Evolutionary conservation across 306 rosid species (phyloP).

Genomic region (Acacia crassicarpa): DNA sequence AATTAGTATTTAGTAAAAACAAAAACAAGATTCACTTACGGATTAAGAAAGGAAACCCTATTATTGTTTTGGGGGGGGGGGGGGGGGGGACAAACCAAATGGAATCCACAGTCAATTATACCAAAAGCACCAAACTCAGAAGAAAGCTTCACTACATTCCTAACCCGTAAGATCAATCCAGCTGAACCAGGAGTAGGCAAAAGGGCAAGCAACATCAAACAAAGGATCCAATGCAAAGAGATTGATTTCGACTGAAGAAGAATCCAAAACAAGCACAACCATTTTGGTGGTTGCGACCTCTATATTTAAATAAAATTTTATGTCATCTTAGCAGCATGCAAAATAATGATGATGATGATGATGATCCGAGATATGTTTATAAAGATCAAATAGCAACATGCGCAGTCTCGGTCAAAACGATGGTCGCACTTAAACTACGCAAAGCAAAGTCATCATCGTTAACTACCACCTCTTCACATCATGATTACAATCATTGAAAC

Average conservation of each 20-base stretch:
- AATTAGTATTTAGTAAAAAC: not conserved
- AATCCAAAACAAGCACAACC: slow-evolving; percentile 30
- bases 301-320: not conserved
- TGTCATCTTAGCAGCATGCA: slow-evolving; percentile 31
- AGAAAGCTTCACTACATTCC: not conserved
- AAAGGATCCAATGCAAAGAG: not conserved
- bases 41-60: not conserved
- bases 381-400: slow-evolving; percentile 29
- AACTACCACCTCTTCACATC: not conserved
- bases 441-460: slow-evolving; percentile 20
- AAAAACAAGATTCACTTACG: not conserved
- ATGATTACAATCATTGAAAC: slow-evolving; percentile 9
- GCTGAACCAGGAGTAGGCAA: not conserved
- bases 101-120: not conserved
- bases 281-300: not conserved
- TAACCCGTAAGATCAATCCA: not conserved
- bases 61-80: no score
- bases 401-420: slow-evolving; percentile 37
- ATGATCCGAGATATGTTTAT: not conserved
- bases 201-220: not conserved
- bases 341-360: not conserved
- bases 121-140: not conserved
- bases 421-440: slow-evolving; percentile 7
- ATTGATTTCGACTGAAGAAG: slow-evolving; percentile 24
- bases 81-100: not conserved